A percentile compares a stretch with the other conserved stretches of the same genome.
Evolutionary conservation across 208 protist genomes (phyloP).

Genomic region (Trypanosoma mega): DNA sequence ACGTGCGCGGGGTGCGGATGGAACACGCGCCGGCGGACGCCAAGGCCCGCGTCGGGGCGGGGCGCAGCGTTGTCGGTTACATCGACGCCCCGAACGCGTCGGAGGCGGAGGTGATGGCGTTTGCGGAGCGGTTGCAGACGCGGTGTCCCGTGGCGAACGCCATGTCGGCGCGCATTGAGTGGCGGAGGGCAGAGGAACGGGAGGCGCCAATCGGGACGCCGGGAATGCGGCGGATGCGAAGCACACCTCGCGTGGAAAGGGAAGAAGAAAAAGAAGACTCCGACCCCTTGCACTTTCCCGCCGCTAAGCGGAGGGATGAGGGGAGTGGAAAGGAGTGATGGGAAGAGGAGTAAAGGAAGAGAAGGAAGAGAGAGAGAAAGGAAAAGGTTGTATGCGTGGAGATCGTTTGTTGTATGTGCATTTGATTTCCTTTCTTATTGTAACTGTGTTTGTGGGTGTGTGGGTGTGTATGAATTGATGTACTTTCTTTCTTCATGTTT

Average conservation of each 20-base stretch:
- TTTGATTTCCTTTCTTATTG: too few relatives aligned
- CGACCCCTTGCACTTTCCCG: slow-evolving; percentile 39
- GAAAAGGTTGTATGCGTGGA: too few relatives aligned
- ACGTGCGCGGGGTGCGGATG: slow-evolving; percentile 78
- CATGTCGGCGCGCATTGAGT: slow-evolving; percentile 44
- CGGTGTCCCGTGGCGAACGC: slow-evolving; percentile 65
- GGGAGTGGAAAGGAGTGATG: not conserved
- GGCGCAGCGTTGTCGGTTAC: slow-evolving; percentile 78
- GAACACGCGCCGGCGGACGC: slow-evolving; percentile 58
- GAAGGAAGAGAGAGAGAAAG: not conserved
- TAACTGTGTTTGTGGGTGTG: too few relatives aligned
- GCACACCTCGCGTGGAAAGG: not conserved
- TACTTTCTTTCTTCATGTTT: not conserved
- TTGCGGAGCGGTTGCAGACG: slow-evolving; percentile 71
- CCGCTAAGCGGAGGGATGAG: slow-evolving; percentile 15
- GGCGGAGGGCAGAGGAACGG: slow-evolving; percentile 11
- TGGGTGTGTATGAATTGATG: not conserved
- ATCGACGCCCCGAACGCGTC: slow-evolving; percentile 75
- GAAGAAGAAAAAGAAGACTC: slow-evolving; percentile 14
- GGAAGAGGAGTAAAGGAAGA: not conserved
- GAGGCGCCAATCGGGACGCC: slow-evolving; percentile 4
- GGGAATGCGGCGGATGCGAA: slow-evolving; percentile 6
- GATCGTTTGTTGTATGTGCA: too few relatives aligned
- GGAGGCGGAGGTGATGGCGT: slow-evolving; percentile 71
- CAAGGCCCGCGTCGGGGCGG: slow-evolving; percentile 33